Conservation (phyloP, 345 rosid species). For the Garcia nutans region DNA sequence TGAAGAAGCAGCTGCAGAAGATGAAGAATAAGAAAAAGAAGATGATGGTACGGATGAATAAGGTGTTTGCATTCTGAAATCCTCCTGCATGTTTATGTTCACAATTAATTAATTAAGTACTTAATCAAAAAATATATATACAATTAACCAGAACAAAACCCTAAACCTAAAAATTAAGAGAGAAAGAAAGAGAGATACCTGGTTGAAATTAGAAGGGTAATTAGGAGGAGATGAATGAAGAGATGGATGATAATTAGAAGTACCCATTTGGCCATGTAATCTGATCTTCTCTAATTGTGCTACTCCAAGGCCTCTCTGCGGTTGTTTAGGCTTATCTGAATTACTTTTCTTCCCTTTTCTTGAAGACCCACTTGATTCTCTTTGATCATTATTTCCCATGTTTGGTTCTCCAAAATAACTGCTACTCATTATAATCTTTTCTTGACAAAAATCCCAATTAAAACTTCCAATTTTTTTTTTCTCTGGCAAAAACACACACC, state of each 20-base stretch:
- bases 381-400: slow-evolving; percentile 42
- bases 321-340: slow-evolving; percentile 85
- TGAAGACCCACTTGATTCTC: slow-evolving; percentile 47
- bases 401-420: slow-evolving; percentile 71
- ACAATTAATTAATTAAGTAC: not conserved
- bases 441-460: slow-evolving; percentile 24
- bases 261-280: slow-evolving; percentile 55
- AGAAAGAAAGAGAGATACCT: slow-evolving; percentile 37
- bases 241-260: slow-evolving; percentile 38
- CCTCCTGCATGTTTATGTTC: slow-evolving; percentile 56
- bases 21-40: slow-evolving; percentile 53
- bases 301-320: slow-evolving; percentile 97
- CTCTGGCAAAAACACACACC: slow-evolving; percentile 4
- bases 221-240: slow-evolving; percentile 23
- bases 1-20: slow-evolving; percentile 50
- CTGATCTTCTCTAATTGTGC: slow-evolving; percentile 94
- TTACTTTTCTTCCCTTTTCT: slow-evolving; percentile 70
- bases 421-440: slow-evolving; percentile 44
- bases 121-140: too few relatives aligned
- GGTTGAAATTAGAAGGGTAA: slow-evolving; percentile 52
- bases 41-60: slow-evolving; percentile 59
- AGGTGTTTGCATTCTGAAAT: slow-evolving; percentile 54
- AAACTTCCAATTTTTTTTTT: not conserved
- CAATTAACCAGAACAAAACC: not conserved
- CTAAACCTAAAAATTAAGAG: not conserved